Base-by-base conservation (phyloP, 176 grass and related monocot species). In the Cocos nucifera region DNA sequence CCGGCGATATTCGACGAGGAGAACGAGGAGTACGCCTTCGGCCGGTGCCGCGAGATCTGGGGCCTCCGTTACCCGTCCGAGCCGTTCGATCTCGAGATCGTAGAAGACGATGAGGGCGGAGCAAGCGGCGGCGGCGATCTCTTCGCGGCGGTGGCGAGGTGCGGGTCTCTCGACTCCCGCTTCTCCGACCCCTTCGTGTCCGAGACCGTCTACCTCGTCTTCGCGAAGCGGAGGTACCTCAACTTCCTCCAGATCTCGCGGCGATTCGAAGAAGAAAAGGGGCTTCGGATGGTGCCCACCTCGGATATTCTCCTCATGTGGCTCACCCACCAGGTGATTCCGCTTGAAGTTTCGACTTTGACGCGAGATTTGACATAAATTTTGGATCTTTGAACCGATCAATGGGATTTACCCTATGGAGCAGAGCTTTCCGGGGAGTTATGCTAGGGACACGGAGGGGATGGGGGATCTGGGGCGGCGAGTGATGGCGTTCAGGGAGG, bases 251-350 rank as follows among this genome's bases (percentile, higher is more conserved):
- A 96, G 49, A 77, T 96, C 4, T 24, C 83, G 28, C 82, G 76
- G 51, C 71, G 80, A 67, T 26, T 54, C 59, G 53, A 5, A 56
- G 22, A 63, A 19, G 68, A 64, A 10, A 50, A 49, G 32, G 70
- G 67, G 12, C 29, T 25, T 27, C 57, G 72, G 22, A 59, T 96
- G 58, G 80, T 88, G 22, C 92, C 83, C 25, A 82, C 83, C 63
- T 76, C 85, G 4, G 92, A 90, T 69, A 88, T 96, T 50, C 67
- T 90, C 21, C 79, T 90, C 39, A 90, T 96, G 75, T 88, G 83
- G 86, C 86, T 96, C 58, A 75, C 86, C 65, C 92, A 96, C 66
- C 86, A 82, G 85, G 91, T 96, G 78, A 64, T 70, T 26, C 60
- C 58, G 60, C 63, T 16, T 22, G 4, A 76, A 50, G 27, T 67